phyloP scores from a whole-genome alignment of 192 early-diverging fungal species.

The Allomyces javanicus region DNA sequence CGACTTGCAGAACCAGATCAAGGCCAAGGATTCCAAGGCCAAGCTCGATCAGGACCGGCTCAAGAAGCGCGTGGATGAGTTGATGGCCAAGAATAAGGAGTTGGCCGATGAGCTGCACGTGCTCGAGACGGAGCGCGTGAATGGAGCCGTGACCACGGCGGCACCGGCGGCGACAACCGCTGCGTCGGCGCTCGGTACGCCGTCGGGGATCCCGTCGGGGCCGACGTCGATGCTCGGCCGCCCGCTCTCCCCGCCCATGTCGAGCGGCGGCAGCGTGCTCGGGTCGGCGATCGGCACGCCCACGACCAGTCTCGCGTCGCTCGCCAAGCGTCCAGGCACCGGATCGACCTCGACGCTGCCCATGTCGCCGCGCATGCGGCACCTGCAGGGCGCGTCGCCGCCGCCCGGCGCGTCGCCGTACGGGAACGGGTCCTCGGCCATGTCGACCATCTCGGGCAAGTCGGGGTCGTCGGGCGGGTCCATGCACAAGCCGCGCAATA shows the following conservation, averaged over 20 bases:
- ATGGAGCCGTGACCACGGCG: not conserved
- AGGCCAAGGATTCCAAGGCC: not conserved
- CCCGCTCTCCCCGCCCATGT: too few species aligned
- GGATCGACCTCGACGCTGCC: too few species aligned
- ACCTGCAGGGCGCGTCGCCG: too few species aligned
- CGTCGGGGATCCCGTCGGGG: not conserved
- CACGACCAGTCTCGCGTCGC: too few species aligned
- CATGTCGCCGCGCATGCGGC: too few species aligned
- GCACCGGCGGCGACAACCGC: not conserved
- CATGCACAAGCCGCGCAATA: slow-evolving; percentile 1
- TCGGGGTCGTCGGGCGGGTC: not conserved
- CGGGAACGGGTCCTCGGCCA: too few species aligned
- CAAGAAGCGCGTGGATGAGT: not conserved
- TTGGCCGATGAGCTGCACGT: not conserved
- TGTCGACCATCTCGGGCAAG: too few species aligned
- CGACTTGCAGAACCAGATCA: not conserved
- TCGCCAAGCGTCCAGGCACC: too few species aligned
- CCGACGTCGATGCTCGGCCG: not conserved
- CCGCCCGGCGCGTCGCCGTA: too few species aligned
- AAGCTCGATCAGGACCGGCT: not conserved
- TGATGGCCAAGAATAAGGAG: not conserved
- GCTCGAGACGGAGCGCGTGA: not conserved
- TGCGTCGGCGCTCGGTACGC: not conserved
- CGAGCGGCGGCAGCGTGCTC: too few species aligned
- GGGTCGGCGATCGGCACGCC: too few species aligned